These are phyloP conservation scores for Oxytropis ochrocephala DNA, from an alignment of 306 rosid genomes.

Conservation along the genomic window DNA sequence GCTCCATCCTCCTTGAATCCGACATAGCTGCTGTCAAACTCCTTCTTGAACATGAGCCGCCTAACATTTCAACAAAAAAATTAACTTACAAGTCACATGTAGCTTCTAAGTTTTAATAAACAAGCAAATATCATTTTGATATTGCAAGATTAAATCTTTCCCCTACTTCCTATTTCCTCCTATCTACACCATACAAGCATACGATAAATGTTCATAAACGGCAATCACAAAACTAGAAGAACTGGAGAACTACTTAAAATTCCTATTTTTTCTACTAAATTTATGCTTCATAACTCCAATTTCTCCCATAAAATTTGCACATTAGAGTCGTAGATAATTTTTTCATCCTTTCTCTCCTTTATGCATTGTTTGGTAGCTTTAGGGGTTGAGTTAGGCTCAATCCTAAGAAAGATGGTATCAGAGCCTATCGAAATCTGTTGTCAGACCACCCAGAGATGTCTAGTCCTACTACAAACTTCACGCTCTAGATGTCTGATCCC, in stretches of 20 bases:
- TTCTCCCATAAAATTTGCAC: neutral
- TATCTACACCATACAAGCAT: neutral
- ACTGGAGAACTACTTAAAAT: neutral
- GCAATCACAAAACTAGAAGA: neutral
- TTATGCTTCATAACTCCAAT: neutral
- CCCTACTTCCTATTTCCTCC: neutral
- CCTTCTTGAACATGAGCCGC: constrained; percentile 75
- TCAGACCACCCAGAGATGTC: too few relatives aligned
- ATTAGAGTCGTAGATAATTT: neutral
- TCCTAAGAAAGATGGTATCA: too few relatives aligned
- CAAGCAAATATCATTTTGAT: constrained; percentile 5
- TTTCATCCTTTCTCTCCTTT: neutral
- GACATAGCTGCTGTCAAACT: constrained; percentile 62
- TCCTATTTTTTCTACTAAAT: neutral
- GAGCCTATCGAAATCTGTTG: too few relatives aligned
- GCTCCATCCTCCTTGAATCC: constrained; percentile 93
- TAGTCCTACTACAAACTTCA: too few relatives aligned
- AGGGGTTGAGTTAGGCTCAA: too few relatives aligned
- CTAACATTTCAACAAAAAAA: constrained; percentile 43
- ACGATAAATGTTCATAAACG: neutral
- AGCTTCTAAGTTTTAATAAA: constrained; percentile 10
- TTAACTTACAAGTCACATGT: constrained; percentile 4
- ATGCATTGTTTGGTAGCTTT: too few relatives aligned
- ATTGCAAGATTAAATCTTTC: neutral
- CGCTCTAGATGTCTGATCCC: too few relatives aligned